phyloP scores from a whole-genome alignment of 139 green algal species.

The Dunaliella primolecta region DNA sequence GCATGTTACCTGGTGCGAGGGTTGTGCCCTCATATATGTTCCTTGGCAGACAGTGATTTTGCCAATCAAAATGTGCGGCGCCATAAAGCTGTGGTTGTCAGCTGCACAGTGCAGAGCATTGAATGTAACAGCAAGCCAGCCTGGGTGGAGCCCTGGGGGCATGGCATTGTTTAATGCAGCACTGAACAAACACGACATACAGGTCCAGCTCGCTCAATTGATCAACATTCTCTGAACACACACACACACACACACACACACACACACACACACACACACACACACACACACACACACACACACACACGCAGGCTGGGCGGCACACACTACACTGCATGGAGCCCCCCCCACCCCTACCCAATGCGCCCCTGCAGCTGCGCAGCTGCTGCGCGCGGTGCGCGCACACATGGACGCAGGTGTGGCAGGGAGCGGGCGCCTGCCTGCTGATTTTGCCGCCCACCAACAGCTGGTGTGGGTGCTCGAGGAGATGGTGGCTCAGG shows the following conservation, averaged over 20 bases:
- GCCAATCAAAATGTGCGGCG: no score
- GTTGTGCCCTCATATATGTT: no score
- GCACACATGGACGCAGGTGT: not conserved
- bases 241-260: not conserved
- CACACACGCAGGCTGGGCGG: not conserved
- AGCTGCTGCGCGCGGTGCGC: not conserved
- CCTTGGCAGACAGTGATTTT: no score
- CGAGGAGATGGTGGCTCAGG: constrained; percentile 36
- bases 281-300: not conserved
- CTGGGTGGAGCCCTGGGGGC: no score
- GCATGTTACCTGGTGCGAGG: no score
- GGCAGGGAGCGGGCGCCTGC: not conserved
- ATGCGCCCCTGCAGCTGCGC: not conserved
- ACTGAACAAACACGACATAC: no score
- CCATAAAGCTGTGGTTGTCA: no score
- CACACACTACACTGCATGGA: not conserved
- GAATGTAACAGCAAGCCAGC: no score
- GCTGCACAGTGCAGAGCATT: no score
- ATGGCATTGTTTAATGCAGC: no score
- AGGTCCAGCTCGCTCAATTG: no score
- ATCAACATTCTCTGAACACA: no score
- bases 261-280: not conserved
- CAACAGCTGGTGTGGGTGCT: constrained; percentile 78
- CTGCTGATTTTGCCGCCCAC: constrained; percentile 34
- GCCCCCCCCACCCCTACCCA: not conserved